Conservation (phyloP, 768 basidiomycete species). For the Panaeolus cyanescens region DNA sequence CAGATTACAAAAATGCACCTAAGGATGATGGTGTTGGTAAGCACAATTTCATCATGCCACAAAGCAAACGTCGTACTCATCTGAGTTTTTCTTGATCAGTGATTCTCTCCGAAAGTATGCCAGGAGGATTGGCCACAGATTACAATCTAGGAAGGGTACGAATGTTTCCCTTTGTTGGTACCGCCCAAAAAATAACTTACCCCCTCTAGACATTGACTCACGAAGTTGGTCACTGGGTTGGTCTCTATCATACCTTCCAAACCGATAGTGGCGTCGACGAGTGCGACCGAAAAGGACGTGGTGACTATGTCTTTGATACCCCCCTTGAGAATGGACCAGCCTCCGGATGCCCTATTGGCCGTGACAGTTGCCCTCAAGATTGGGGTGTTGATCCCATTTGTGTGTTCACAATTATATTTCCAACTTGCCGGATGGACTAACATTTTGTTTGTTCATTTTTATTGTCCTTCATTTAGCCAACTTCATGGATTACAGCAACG, state of each 20-base stretch:
- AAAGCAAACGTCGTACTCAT: neutral
- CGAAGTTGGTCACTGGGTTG: constrained; percentile 37
- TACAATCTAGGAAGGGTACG: constrained; percentile 28
- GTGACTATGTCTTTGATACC: constrained; percentile 47
- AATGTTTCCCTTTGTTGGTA: constrained; percentile 10
- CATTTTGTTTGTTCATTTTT: too few species aligned
- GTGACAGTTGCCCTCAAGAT: constrained; percentile 35
- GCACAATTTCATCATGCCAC: neutral
- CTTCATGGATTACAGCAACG: constrained; percentile 57
- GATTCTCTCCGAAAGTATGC: constrained; percentile 28
- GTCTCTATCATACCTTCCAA: constrained; percentile 47
- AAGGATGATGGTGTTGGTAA: constrained; percentile 38
- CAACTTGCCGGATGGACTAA: too few species aligned
- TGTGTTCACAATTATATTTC: constrained; percentile 19
- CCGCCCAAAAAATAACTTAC: constrained; percentile 14
- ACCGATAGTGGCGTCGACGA: constrained; percentile 38
- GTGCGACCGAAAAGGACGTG: constrained; percentile 26
- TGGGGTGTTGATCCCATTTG: constrained; percentile 46
- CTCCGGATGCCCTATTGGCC: constrained; percentile 41
- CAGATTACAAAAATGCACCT: constrained; percentile 27
- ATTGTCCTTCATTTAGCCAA: constrained; percentile 30
- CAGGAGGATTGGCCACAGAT: constrained; percentile 31
- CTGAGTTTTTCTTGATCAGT: constrained; percentile 10
- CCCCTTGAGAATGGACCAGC: constrained; percentile 47
- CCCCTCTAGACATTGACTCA: constrained; percentile 33